Evolutionary conservation across 2,329 filamentous ascomycete species (phyloP).

Genomic region (Cytospora mali): DNA sequence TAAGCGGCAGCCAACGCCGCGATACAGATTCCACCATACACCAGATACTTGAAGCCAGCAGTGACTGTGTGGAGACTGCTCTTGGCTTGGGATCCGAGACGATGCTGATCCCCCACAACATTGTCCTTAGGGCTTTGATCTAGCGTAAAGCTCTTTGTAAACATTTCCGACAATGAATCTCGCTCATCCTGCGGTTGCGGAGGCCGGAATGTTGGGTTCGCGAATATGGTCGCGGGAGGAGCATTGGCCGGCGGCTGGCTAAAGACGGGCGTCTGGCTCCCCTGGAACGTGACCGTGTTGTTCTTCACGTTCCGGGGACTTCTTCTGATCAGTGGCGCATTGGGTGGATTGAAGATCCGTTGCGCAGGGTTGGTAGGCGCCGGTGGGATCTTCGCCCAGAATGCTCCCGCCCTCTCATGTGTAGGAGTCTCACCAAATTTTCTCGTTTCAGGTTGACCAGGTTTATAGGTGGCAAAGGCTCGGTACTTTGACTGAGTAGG

Average conservation of each 20-base stretch:
- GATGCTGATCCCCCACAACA: neutral
- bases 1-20: conserved; percentile 8
- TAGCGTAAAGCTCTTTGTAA: conserved; percentile 48
- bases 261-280: conserved; percentile 30
- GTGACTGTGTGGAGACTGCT: neutral
- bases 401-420: conserved; percentile 53
- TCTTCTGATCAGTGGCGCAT: conserved; percentile 53
- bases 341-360: conserved; percentile 62
- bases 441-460: conserved; percentile 43
- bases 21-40: neutral
- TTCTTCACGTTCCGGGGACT: conserved; percentile 49
- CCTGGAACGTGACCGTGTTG: conserved; percentile 49
- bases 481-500: conserved; percentile 60
- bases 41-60: neutral
- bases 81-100: neutral
- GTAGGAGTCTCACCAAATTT: conserved; percentile 51
- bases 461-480: conserved; percentile 53
- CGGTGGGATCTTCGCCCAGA: conserved; percentile 71
- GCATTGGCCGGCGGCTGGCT: conserved; percentile 18
- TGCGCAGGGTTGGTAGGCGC: conserved; percentile 69
- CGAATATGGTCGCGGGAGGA: conserved; percentile 43
- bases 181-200: conserved; percentile 44
- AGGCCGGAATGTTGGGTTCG: conserved; percentile 65
- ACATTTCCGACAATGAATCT: conserved; percentile 47
- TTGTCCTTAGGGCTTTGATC: conserved; percentile 1